Evolutionary conservation across 805 yeast species (phyloP), one percentile per base, ranked within the genome.

Genomic region (Suhomyces tanzawaensis): DNA sequence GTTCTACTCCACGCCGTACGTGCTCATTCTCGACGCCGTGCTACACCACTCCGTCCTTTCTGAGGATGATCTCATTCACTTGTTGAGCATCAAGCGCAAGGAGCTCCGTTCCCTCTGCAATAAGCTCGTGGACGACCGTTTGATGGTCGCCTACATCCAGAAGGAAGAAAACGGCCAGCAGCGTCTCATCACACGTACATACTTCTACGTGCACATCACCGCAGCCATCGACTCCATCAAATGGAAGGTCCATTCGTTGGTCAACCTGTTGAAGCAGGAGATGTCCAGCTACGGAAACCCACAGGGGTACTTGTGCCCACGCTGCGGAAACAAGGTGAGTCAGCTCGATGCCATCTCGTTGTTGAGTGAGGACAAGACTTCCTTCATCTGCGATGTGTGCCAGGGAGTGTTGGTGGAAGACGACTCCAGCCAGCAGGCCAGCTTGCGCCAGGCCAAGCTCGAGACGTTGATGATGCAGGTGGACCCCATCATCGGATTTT

Each of bases 201-300:
- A 88, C 52, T 93, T 83, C 64, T 93, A 77, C 60, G 82, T 91
- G 38, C 96, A 88, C 55, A 79, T 77, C 57, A 87, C 96, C 3
- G 95, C 89, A 59, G 95, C 98, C 0, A 86, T 93, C 28, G 99
- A 93, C 64, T 80, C 96, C 3, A 80, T 93, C 57, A 93, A 93
- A 62, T 93, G 98, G 98, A 89, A 90, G 55, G 85, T 91, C 42
- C 96, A 91, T 58, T 78, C 85, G 32, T 74, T 93, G 19, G 97
- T 87, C 11, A 82, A 82, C 49, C 60, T 72, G 38, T 71, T 90
- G 39, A 87, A 87, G 55, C 86, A 84, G 46, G 95, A 89, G 52
- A 76, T 91, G 64, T 81, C 87, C 36, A 85, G 81, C 46, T 85
- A 83, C 52, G 81, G 88, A 18, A 90, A 88, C 49, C 95, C 97